Base-by-base conservation (phyloP, 306 rosid genomes). In the Cicer arietinum region DNA sequence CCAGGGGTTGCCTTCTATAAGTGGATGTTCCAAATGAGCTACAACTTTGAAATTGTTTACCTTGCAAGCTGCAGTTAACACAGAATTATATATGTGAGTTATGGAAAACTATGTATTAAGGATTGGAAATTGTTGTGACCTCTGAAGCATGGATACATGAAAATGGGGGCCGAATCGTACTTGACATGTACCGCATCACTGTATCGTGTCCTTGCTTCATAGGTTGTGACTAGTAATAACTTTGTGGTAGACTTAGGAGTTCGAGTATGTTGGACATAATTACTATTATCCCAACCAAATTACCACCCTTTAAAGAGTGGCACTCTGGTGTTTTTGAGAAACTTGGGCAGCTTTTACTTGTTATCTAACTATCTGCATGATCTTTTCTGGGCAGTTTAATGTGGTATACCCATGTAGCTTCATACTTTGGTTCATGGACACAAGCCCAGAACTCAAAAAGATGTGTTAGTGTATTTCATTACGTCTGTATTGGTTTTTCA, bases 381-480 rank as follows among this genome's bases (percentile, higher is more conserved):
- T 16, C 63, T 52, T 70, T 70, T 70, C 50, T 52, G 11, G 47
- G 37, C 39, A 52, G 50, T 52, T 70, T 17, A 70, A 51, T 70
- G 39, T 52, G 50, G 75, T 51, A 64, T 78, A 54, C 30, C 68
- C 51, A 18, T 22, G 35, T 60, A 73, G 63, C 54, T 77, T 77
- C 73, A 13, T 50, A 16, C 41, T 10, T 51, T 45, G n/a, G 45
- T 30, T 45, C 13, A 10, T 44, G 47, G 67, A 43, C 74, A 12
- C 46, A 9, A 69, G 71, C 25, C 10, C 56, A 54, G 62, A 35
- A 59, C 65, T 11, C 58, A 46, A 62, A 57, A 53, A 67, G 13
- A 48, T 45, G 65, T 45, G 77, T 44, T 50, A 43, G 54, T 75
- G 18, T 71, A 51, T 71, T 53, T 25, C 5, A 14, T 35, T 53